Percentiles rank a stretch among this genome's conserved stretches.
Evolutionary conservation across 1,139 yeast genomes (phyloP).

Genomic region (Diutina sp.): DNA sequence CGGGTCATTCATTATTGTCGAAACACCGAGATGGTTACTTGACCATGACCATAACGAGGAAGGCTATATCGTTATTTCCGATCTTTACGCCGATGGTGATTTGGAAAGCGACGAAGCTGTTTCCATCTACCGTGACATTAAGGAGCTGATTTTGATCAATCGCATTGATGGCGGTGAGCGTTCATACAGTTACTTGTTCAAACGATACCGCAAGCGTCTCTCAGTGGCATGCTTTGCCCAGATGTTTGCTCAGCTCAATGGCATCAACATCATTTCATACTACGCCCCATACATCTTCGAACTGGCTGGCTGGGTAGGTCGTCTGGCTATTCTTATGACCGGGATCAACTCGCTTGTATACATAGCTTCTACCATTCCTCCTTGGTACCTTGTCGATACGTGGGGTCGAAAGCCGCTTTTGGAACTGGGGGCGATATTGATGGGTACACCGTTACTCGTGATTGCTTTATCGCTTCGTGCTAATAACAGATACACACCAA

Average conservation of each 20-base stretch:
- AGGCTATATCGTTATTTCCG: constrained; percentile 45
- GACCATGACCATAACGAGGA: constrained; percentile 85
- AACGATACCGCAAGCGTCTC: constrained; percentile 58
- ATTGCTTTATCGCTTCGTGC: constrained; percentile 59
- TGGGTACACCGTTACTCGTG: constrained; percentile 57
- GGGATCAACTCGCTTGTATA: constrained; percentile 79
- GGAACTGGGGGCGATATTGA: constrained; percentile 61
- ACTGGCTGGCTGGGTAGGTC: constrained; percentile 89
- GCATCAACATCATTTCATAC: constrained; percentile 84
- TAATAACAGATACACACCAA: constrained; percentile 51
- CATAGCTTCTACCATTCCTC: constrained; percentile 66
- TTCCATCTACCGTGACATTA: constrained; percentile 21
- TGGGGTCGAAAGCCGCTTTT: constrained; percentile 88
- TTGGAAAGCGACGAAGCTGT: constrained; percentile 14
- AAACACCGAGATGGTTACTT: constrained; percentile 81
- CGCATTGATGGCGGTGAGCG: constrained; percentile 64
- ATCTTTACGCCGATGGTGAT: constrained; percentile 33
- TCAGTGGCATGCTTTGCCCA: constrained; percentile 85
- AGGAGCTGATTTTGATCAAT: constrained; percentile 37
- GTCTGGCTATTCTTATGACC: constrained; percentile 82
- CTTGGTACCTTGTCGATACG: constrained; percentile 80
- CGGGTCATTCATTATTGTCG: constrained; percentile 72
- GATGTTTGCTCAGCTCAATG: constrained; percentile 86
- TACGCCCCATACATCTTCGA: constrained; percentile 92
- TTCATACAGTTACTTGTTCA: constrained; percentile 54